Evolutionary conservation across 768 basidiomycete species (phyloP), one percentile per base, ranked within the genome.

Genomic region (Saitozyma podzolica): DNA sequence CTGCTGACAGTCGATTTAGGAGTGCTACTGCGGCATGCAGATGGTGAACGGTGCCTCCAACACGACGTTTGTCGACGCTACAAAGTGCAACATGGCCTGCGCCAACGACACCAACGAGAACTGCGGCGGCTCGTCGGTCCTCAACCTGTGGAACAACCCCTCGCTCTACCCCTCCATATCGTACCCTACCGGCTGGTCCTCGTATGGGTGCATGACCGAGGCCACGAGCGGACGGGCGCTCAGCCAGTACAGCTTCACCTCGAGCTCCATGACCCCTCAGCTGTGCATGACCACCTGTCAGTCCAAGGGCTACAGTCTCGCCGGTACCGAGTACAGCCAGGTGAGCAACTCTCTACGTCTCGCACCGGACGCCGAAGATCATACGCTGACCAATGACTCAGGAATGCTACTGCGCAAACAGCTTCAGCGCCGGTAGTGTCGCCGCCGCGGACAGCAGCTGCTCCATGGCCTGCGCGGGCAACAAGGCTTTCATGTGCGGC

Each of bases 381-480:
- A 48, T 17, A 3, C 14, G 47, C 47, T 48, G 47, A 48, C 19
- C 14, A 14, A 63, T 56, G 29, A 42, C 51, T n/a, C 48, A 66
- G 14, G 66, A 75, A 59, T 78, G 77, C 62, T 78, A 70, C 80
- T 93, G 91, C 67, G 89, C 89, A 3, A 83, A 90, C 71, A 78
- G 81, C 10, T 80, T 91, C 52, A 82, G 84, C 40, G 88, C 87
- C 9, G 89, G 88, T 0, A 84, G 83, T 1, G 53, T 69, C 14
- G 64, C 81, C 10, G 50, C 73, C 0, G 83, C 84, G 1, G 76
- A 80, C 3, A 14, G 16, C 40, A 83, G 83, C 42, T 94, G 92
- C 73, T 85, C 84, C 74, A 89, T 88, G 88, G 83, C 82, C 0
- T 94, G 92, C 64, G 83, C 83, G 16, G 92, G 90, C 50, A 63